These are phyloP conservation scores for Cryptococcus maquisensis DNA, from an alignment of 1,284 basidiomycete species.

Conservation along the genomic window DNA sequence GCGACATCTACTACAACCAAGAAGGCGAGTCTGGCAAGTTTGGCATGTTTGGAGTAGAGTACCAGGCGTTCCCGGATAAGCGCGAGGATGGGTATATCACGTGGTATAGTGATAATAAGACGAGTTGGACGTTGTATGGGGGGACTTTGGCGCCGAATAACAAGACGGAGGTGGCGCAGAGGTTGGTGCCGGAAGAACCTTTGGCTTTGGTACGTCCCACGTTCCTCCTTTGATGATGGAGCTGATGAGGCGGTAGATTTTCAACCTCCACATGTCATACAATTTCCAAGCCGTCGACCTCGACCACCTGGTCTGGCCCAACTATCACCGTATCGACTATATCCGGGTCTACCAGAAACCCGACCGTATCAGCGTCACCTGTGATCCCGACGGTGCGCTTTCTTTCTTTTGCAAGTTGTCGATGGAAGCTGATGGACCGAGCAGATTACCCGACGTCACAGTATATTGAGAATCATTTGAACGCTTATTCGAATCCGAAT, in stretches of 20 bases:
- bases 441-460: constrained; percentile 43
- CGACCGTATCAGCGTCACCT: constrained; percentile 45
- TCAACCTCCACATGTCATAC: constrained; percentile 44
- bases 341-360: constrained; percentile 51
- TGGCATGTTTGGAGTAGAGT: constrained; percentile 56
- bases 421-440: background rate
- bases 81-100: constrained; percentile 59
- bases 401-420: background rate
- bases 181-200: constrained; percentile 74
- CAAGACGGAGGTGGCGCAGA: constrained; percentile 55
- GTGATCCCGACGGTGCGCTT: constrained; percentile 37
- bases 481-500: constrained; percentile 45
- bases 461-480: constrained; percentile 37
- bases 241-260: constrained; percentile 15
- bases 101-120: constrained; percentile 60
- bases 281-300: constrained; percentile 50
- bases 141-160: constrained; percentile 58
- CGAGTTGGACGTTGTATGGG: constrained; percentile 56
- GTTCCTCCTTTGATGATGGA: background rate
- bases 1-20: constrained; percentile 42
- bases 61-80: constrained; percentile 58
- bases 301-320: constrained; percentile 47
- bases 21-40: background rate
- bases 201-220: constrained; percentile 53
- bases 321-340: constrained; percentile 50